These are phyloP conservation scores for Tuber brumale DNA, from an alignment of 495 filamentous ascomycete species.

Conservation along the genomic window DNA sequence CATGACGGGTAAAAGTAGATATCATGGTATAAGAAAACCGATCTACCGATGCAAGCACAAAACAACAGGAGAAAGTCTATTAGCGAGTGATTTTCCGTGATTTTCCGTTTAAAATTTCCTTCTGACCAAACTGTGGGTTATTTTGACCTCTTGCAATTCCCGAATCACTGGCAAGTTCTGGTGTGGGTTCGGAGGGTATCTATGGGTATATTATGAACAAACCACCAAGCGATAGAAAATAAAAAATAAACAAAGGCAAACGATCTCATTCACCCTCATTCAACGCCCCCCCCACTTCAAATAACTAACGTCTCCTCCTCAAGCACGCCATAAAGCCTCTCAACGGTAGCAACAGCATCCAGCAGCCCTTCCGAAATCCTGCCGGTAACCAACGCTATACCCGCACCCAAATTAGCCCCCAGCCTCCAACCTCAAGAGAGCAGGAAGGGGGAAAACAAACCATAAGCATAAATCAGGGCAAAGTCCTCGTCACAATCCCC, in stretches of 20 bases:
- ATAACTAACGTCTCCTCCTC: conserved; percentile 42
- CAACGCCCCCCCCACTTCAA: conserved; percentile 12
- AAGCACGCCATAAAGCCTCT: conserved; percentile 37
- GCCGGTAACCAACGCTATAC: conserved; percentile 33
- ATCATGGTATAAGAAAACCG: too few relatives aligned
- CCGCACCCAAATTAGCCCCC: conserved; percentile 1
- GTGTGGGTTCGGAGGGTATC: not conserved
- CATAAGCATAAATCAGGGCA: conserved; percentile 66
- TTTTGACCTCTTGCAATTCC: not conserved
- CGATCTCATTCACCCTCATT: not conserved
- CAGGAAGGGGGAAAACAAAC: conserved; percentile 45
- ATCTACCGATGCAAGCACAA: too few relatives aligned
- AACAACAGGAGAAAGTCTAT: not conserved
- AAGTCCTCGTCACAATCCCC: conserved; percentile 61
- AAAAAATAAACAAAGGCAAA: not conserved
- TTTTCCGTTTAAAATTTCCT: not conserved
- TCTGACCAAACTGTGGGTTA: not conserved
- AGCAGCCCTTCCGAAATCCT: conserved; percentile 35
- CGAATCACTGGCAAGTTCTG: not conserved
- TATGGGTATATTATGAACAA: not conserved
- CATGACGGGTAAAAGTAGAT: too few relatives aligned
- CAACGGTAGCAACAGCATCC: conserved; percentile 33
- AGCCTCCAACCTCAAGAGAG: not conserved
- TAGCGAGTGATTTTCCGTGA: not conserved
- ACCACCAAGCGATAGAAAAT: not conserved